Conservation (phyloP, 345 rosid genomes). For the Eutrema yunnanense region DNA sequence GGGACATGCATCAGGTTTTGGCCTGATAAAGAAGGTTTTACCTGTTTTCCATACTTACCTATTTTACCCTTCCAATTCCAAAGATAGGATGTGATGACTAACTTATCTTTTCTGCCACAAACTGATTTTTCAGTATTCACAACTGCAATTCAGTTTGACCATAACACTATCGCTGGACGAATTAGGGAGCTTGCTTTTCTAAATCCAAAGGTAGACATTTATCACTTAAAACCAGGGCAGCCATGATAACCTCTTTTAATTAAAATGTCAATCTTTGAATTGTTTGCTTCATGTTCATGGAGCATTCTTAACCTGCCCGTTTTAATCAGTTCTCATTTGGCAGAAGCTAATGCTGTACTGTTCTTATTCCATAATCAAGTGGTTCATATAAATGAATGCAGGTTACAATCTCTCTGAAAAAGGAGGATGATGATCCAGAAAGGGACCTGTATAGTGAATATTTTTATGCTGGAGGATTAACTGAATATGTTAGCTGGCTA, state of each 20-base stretch:
- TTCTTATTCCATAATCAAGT: not conserved
- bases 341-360: constrained; percentile 2
- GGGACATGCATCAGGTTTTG: constrained; percentile 85
- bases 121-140: constrained; percentile 59
- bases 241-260: not conserved
- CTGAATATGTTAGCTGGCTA: constrained; percentile 88
- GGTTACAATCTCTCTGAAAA: constrained; percentile 64
- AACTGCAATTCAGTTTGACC: constrained; percentile 76
- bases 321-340: constrained; percentile 1
- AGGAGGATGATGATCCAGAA: constrained; percentile 55
- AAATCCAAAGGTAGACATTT: constrained; percentile 65
- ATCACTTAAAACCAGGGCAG: constrained; percentile 1
- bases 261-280: not conserved
- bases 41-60: not conserved
- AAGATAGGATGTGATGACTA: constrained; percentile 4
- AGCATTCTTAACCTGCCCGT: not conserved
- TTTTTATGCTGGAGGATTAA: constrained; percentile 78
- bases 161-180: constrained; percentile 75
- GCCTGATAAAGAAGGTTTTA: constrained; percentile 91
- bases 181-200: constrained; percentile 93
- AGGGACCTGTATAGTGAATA: constrained; percentile 56
- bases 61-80: constrained; percentile 1
- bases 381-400: constrained; percentile 33
- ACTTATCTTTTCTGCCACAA: not conserved
- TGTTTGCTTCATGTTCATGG: not conserved